Evolutionary conservation across 225 moss, liverwort and hornwort species (phyloP).

Genomic region (Lunularia cruciata): DNA sequence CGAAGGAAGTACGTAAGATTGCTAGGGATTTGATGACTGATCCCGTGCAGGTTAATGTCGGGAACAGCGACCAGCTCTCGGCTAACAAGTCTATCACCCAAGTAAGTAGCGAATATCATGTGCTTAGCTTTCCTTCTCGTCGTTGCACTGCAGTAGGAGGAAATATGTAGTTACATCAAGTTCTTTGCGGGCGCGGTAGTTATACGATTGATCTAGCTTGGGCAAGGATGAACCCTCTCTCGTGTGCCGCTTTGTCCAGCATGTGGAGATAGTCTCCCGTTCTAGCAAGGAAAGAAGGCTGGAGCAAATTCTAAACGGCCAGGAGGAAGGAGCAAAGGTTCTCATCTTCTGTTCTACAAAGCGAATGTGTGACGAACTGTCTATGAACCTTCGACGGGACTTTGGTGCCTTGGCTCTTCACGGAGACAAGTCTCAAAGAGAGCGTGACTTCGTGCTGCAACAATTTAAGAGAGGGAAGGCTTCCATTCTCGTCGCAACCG

Average conservation of each 20-base stretch:
- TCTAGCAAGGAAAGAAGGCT: slow-evolving; percentile 40
- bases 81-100: slow-evolving; percentile 49
- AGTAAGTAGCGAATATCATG: slow-evolving; percentile 4
- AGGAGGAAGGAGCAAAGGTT: slow-evolving; percentile 31
- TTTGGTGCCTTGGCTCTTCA: slow-evolving; percentile 44
- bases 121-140: background rate
- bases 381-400: slow-evolving; percentile 38
- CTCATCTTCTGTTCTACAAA: slow-evolving; percentile 46
- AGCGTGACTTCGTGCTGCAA: slow-evolving; percentile 44
- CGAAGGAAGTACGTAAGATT: slow-evolving; percentile 45
- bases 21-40: slow-evolving; percentile 46
- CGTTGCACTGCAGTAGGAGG: background rate
- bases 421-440: slow-evolving; percentile 49
- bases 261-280: slow-evolving; percentile 40
- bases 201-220: too few relatives aligned
- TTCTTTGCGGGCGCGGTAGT: too few relatives aligned
- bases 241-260: slow-evolving; percentile 21
- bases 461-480: slow-evolving; percentile 43
- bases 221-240: too few relatives aligned
- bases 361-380: slow-evolving; percentile 48
- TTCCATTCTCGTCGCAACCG: slow-evolving; percentile 43
- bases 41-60: slow-evolving; percentile 48
- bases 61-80: slow-evolving; percentile 46
- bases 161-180: background rate
- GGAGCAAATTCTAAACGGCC: slow-evolving; percentile 27